These are phyloP conservation scores for Bipolaris bicolor DNA, from an alignment of 2,329 filamentous ascomycete genomes.

Conservation along the genomic window DNA sequence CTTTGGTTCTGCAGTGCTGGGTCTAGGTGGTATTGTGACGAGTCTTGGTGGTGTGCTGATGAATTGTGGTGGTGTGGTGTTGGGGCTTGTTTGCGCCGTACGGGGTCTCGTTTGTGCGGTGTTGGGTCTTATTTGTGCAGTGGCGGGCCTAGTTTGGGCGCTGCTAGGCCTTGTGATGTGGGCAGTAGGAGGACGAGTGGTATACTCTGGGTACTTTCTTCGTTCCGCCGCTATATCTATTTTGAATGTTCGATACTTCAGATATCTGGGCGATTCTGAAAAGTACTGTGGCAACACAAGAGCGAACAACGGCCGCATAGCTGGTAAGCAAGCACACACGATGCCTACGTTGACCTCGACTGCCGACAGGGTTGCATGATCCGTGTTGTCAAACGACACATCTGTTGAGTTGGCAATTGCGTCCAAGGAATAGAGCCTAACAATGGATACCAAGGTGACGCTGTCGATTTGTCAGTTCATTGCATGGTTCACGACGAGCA, in stretches of 20 bases:
- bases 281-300: slow-evolving; percentile 50
- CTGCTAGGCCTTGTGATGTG: background rate
- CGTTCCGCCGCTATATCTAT: slow-evolving; percentile 30
- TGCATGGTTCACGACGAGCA: background rate
- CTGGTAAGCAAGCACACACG: slow-evolving; percentile 45
- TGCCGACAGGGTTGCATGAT: slow-evolving; percentile 40
- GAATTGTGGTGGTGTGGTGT: background rate
- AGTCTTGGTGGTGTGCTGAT: too few relatives aligned
- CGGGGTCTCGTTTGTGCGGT: background rate
- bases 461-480: slow-evolving; percentile 24
- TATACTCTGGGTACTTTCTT: slow-evolving; percentile 13
- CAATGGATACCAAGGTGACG: slow-evolving; percentile 42
- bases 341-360: slow-evolving; percentile 46
- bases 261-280: slow-evolving; percentile 24
- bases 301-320: slow-evolving; percentile 42
- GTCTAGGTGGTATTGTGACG: background rate
- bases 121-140: background rate
- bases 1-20: background rate
- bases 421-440: slow-evolving; percentile 42
- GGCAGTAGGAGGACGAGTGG: slow-evolving; percentile 13
- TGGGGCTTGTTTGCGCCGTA: background rate
- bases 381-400: slow-evolving; percentile 42
- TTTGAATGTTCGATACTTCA: slow-evolving; percentile 22
- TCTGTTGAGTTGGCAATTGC: slow-evolving; percentile 36
- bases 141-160: background rate